Base-by-base conservation (phyloP, 2,329 filamentous ascomycete genomes). In the Phyllachora maydis region DNA sequence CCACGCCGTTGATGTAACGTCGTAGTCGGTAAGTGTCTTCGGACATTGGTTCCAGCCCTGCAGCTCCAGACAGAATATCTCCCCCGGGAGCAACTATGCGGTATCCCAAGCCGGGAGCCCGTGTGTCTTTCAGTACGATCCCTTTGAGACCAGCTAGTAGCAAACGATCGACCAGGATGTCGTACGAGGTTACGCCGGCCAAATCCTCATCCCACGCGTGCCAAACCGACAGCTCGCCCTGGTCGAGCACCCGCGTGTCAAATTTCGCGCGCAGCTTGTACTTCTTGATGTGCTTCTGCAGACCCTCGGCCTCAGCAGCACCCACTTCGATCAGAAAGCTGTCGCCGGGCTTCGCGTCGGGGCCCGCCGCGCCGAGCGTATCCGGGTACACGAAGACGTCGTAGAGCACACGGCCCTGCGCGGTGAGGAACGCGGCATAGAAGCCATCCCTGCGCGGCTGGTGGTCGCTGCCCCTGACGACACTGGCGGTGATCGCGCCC, bases 321-420 rank as follows among this genome's bases (percentile, higher is more conserved):
- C 92, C 83, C 8, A 83, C 75, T 41, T 98, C 88, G 29, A 98
- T 59, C 28, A 92, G 47, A 55, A 76, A 85, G 15, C 58, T 55
- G 30, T 56, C 49, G 4, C 39, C 26, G 37, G 47, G 21, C 30
- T 27, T 14, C 8, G 19, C n/a, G 18, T 36, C 16, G 19, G 32
- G 6, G n/a, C 18, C 25, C 8, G 30, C 24, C 34, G 34, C 22
- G 29, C 29, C 30, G 22, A 45, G 39, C 21, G 48, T 39, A 32
- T 65, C 50, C 0, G 70, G 73, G 54, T 92, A 93, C 22, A 98
- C 58, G 46, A 95, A 91, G 24, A 82, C 75, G 49, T 98, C 88
- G 51, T 85, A 66, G 20, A 93, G 54, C 7, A 98, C 63, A 27
- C 83, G 66, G 19, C 88, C 88, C 29, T 68, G 66, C 6, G 85